These are phyloP conservation scores for Fraxinus platypoda DNA, from an alignment of 305 asterid species.

Conservation along the genomic window DNA sequence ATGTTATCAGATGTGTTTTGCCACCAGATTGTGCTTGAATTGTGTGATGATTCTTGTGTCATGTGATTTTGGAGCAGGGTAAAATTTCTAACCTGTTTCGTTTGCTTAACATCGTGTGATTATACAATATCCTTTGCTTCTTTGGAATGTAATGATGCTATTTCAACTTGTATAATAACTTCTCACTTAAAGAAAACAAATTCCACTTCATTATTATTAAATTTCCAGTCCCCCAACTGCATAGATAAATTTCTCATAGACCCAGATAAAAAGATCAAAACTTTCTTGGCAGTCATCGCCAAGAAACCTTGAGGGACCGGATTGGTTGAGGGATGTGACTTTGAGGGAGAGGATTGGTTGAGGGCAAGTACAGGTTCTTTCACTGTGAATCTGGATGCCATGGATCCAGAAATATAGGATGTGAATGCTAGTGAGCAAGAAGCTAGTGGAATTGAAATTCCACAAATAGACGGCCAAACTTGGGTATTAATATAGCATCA, in stretches of 20 bases:
- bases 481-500: constrained; percentile 15
- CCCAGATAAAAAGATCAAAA: neutral
- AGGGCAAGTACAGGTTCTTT: constrained; percentile 29
- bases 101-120: neutral
- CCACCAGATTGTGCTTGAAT: no score
- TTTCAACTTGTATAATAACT: neutral
- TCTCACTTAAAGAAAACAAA: neutral
- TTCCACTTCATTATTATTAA: neutral
- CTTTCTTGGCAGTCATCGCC: neutral
- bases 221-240: neutral
- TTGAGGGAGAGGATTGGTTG: constrained; percentile 35
- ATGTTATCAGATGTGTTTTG: no score
- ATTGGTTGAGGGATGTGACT: constrained; percentile 27
- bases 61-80: neutral
- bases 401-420: constrained; percentile 24
- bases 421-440: constrained; percentile 11
- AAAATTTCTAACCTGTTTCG: neutral
- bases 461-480: neutral
- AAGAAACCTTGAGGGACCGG: neutral
- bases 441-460: constrained; percentile 7
- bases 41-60: neutral
- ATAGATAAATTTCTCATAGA: neutral
- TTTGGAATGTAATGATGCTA: neutral
- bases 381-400: constrained; percentile 35
- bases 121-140: neutral